Conservation (phyloP, 352 stramenopile genomes). For the Phytophthora colocasiae region DNA sequence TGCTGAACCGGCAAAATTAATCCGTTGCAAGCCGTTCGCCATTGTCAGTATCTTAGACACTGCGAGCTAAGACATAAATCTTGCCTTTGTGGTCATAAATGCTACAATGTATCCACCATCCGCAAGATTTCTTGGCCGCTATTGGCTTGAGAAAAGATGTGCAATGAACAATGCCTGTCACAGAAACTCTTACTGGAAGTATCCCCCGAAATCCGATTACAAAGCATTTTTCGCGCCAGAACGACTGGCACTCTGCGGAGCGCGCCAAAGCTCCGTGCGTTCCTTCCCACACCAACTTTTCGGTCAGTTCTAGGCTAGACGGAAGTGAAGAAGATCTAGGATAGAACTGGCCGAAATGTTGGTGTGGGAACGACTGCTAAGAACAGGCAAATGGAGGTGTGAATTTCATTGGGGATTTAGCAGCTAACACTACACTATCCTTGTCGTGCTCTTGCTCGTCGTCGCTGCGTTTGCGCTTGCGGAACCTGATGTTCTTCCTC, state of each 20-base stretch:
- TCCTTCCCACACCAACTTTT: not conserved
- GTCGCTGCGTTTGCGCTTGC: conserved; percentile 4
- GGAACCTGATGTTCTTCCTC: conserved; percentile 6
- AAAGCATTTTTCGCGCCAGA: not conserved
- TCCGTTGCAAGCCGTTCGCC: not conserved
- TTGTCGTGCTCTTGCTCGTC: not conserved
- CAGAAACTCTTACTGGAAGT: not conserved
- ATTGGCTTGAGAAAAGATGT: not conserved
- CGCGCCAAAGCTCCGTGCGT: not conserved
- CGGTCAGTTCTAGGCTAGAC: too few relatives aligned
- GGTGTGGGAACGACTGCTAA: too few relatives aligned
- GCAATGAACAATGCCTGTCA: not conserved
- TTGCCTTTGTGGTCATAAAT: not conserved
- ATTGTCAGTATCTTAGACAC: not conserved
- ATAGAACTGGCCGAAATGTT: too few relatives aligned
- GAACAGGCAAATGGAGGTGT: too few relatives aligned
- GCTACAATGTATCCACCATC: not conserved
- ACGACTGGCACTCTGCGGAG: not conserved
- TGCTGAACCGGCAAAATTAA: not conserved
- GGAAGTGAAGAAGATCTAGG: too few relatives aligned
- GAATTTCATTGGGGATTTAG: not conserved
- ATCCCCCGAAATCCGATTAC: not conserved
- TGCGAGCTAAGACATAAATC: not conserved
- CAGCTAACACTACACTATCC: not conserved
- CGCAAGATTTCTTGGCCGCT: too few relatives aligned